Percentiles rank a stretch among this genome's conserved stretches.
Conservation (phyloP, 805 yeast species). For the Candida taoyuanica region DNA sequence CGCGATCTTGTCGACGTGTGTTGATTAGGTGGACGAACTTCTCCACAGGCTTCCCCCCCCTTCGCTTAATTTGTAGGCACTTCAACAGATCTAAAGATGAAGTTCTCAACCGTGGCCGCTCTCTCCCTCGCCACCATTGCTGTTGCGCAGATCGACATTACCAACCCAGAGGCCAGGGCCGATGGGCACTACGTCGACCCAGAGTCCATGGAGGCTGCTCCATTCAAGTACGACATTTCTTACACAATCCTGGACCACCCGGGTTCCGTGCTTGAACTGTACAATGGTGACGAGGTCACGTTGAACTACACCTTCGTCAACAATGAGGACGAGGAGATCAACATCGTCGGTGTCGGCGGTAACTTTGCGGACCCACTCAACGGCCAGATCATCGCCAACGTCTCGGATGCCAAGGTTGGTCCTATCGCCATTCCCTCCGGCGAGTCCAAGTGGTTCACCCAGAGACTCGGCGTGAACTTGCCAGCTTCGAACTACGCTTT, state of each 20-base stretch:
- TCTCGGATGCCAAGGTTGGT: conserved; percentile 61
- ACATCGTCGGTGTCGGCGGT: conserved; percentile 69
- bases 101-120: conserved; percentile 15
- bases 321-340: conserved; percentile 44
- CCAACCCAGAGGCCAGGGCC: conserved; percentile 15
- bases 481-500: conserved; percentile 53
- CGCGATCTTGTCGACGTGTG: conserved; percentile 2
- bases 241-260: conserved; percentile 47
- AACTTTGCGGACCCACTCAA: conserved; percentile 50
- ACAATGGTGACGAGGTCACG: conserved; percentile 49
- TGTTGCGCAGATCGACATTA: conserved; percentile 13
- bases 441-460: conserved; percentile 46
- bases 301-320: conserved; percentile 50
- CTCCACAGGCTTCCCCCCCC: too few relatives aligned
- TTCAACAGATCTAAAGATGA: conserved; percentile 14
- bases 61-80: too few relatives aligned
- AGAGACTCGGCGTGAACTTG: conserved; percentile 55
- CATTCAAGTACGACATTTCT: conserved; percentile 43
- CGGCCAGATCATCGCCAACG: conserved; percentile 49
- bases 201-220: conserved; percentile 26
- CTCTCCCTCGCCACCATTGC: conserved; percentile 14
- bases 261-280: conserved; percentile 34
- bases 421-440: conserved; percentile 52
- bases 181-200: conserved; percentile 21
- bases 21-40: too few relatives aligned